Evolutionary conservation across 805 yeast genomes (phyloP), one percentile per base, ranked within the genome.

Genomic region (Lipomyces oligophaga): DNA sequence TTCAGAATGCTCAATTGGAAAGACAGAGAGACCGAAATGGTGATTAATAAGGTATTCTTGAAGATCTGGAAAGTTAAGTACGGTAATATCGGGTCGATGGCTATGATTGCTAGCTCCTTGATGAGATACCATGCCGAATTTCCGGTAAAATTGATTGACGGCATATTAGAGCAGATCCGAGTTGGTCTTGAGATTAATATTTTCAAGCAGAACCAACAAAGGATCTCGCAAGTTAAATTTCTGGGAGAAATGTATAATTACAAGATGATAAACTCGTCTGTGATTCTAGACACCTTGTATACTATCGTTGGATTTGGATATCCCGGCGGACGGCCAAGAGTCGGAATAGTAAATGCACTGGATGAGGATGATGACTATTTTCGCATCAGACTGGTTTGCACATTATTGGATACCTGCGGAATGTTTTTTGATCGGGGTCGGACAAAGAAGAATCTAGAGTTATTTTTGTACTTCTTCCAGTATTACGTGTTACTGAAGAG

Each of bases 281-380:
- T 75, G 3, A 47, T 83, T 1, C 63, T 75, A 36, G 80, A 78
- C 35, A 60, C 81, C 2, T 52, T 81, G 11, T 82, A 73, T 63
- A 71, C 72, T 49, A 71, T 85, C 5, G 48, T 85, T 3, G 76
- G 81, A 34, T 76, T 68, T 62, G 95, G 95, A 0, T 81, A 85
- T 67, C 73, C 75, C 0, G 69, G 72, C 47, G 77, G 77, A 43
- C 73, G 73, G 41, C 89, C 94, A 1, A 64, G 60, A 7, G 73
- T 74, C 5, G 69, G 67, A 19, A 54, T 46, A 3, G 33, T 60
- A 2, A 67, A 71, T 25, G 74, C 67, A 15, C 41, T 74, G n/a
- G 96, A 88, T 65, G 67, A 67, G 10, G 80, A 81, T 0, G 75
- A 79, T 56, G 80, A 85, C 58, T 85, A 80, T 60, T 85, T 86